phyloP scores from a whole-genome alignment of 2,329 filamentous ascomycete species.

The Penicillium sp. region DNA sequence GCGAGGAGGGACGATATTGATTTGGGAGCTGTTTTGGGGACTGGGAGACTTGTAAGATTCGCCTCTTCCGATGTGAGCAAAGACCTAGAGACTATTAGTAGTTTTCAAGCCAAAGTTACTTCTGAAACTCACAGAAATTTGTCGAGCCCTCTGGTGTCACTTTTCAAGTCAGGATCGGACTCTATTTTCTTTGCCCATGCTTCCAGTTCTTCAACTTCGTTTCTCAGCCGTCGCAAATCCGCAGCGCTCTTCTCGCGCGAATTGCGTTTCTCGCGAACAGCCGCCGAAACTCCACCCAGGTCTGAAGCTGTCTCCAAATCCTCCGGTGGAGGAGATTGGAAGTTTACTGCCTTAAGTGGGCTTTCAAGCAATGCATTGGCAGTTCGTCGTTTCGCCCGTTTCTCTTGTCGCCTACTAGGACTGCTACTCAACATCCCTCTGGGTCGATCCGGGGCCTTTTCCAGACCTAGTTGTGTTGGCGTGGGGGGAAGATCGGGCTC shows the following conservation, averaged over 20 bases:
- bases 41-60: conserved; percentile 21
- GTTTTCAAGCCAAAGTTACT: background rate
- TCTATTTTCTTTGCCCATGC: conserved; percentile 59
- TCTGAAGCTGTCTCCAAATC: conserved; percentile 10
- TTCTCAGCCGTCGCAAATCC: conserved; percentile 58
- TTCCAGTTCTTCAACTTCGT: conserved; percentile 58
- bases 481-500: conserved; percentile 65
- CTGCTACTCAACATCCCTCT: conserved; percentile 39
- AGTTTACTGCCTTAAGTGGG: conserved; percentile 31
- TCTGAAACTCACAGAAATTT: conserved; percentile 35
- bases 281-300: conserved; percentile 21
- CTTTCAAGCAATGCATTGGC: conserved; percentile 28
- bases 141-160: conserved; percentile 37
- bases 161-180: conserved; percentile 29
- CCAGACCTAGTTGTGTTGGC: conserved; percentile 42
- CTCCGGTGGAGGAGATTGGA: conserved; percentile 17
- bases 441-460: conserved; percentile 35
- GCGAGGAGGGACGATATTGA: conserved; percentile 41
- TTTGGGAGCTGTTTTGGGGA: conserved; percentile 21
- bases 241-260: conserved; percentile 55
- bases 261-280: conserved; percentile 50
- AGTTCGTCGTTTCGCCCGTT: conserved; percentile 27
- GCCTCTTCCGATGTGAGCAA: conserved; percentile 33
- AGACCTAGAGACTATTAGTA: conserved; percentile 32
- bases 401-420: conserved; percentile 35